Evolutionary conservation across 345 rosid genomes (phyloP).

Genomic region (Pistacia atlantica): DNA sequence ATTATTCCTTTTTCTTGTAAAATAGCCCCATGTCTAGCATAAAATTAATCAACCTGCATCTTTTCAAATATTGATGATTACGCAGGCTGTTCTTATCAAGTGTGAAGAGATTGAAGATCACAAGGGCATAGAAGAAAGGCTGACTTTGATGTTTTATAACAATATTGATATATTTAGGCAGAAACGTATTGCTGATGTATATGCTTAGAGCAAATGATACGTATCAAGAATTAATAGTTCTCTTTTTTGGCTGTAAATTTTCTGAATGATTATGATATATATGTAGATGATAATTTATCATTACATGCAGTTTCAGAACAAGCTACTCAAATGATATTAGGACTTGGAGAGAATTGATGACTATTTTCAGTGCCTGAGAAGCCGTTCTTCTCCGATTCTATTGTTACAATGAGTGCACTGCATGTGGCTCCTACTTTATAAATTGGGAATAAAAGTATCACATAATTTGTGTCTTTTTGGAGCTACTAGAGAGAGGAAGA

Average conservation of each 20-base stretch:
- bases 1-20: background rate
- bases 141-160: constrained; percentile 9
- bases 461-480: too few species aligned
- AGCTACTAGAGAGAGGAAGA: too few species aligned
- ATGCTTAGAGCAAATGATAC: constrained; percentile 25
- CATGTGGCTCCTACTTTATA: too few species aligned
- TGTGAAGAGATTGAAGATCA: constrained; percentile 90
- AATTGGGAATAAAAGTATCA: too few species aligned
- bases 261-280: background rate
- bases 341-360: too few species aligned
- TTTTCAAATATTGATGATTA: background rate
- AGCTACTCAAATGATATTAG: too few species aligned
- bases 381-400: too few species aligned
- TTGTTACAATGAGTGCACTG: too few species aligned
- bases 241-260: constrained; percentile 12
- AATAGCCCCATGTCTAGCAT: background rate
- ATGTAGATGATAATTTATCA: background rate
- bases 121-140: constrained; percentile 45
- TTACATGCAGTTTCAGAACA: background rate
- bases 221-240: constrained; percentile 2
- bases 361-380: too few species aligned
- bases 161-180: constrained; percentile 12
- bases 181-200: constrained; percentile 14
- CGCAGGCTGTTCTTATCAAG: constrained; percentile 86
- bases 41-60: background rate